Percentiles rank a stretch among this genome's conserved stretches.
phyloP scores from a whole-genome alignment of 345 rosid species.

The Acer saccharum region DNA sequence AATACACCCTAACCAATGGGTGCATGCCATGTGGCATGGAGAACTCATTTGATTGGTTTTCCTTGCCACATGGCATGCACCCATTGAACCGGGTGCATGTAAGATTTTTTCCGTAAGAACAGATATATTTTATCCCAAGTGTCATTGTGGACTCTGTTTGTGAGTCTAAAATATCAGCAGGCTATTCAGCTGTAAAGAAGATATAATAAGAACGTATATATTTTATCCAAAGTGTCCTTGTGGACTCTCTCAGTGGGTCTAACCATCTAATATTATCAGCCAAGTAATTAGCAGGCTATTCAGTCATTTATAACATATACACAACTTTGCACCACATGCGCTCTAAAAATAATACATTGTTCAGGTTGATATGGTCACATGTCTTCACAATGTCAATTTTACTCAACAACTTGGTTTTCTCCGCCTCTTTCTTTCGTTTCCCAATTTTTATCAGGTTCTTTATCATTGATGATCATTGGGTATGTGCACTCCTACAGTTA shows the following conservation, averaged over 20 bases:
- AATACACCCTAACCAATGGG: too few species aligned
- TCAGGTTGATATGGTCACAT: not conserved
- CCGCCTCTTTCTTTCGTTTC: not conserved
- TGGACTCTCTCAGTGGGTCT: not conserved
- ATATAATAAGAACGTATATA: too few species aligned
- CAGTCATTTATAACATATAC: not conserved
- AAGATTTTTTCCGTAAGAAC: too few species aligned
- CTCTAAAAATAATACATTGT: not conserved
- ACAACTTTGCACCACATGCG: not conserved
- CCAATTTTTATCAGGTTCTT: not conserved
- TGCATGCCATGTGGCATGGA: too few species aligned
- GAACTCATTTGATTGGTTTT: too few species aligned
- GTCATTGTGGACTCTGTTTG: too few species aligned
- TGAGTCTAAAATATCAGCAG: too few species aligned
- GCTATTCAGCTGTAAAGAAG: too few species aligned
- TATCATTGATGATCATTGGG: not conserved
- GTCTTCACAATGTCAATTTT: not conserved
- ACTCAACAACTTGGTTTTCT: not conserved
- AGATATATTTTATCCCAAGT: too few species aligned
- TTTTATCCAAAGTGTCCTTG: not conserved
- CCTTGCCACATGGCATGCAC: too few species aligned
- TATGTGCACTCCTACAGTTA: not conserved
- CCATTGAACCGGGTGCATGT: too few species aligned
- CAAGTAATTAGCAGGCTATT: not conserved
- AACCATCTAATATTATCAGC: not conserved